Conservation (phyloP, 2,329 filamentous ascomycete genomes). For the Pseudocercospora crystallina region DNA sequence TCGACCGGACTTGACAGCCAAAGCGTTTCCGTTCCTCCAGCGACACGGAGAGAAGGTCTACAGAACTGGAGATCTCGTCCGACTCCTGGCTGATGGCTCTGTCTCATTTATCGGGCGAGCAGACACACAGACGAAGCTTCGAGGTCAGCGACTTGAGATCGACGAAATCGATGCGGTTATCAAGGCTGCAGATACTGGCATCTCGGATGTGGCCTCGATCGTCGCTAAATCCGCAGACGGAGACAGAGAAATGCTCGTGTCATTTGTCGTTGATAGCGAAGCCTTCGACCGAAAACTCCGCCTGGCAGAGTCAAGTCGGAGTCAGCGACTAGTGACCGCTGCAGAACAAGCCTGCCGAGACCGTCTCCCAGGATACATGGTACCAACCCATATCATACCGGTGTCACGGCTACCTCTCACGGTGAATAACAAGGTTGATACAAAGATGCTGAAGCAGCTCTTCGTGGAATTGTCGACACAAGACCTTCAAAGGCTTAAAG, state of each 20-base stretch:
- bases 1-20: slow-evolving; percentile 70
- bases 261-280: slow-evolving; percentile 58
- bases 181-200: slow-evolving; percentile 54
- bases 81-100: slow-evolving; percentile 74
- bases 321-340: slow-evolving; percentile 22
- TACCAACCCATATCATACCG: slow-evolving; percentile 78
- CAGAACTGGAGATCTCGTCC: slow-evolving; percentile 83
- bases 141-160: slow-evolving; percentile 85
- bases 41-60: slow-evolving; percentile 60
- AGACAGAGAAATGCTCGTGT: slow-evolving; percentile 78
- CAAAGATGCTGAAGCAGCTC: slow-evolving; percentile 64
- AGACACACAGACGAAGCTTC: slow-evolving; percentile 89
- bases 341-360: slow-evolving; percentile 60
- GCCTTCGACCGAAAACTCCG: slow-evolving; percentile 23
- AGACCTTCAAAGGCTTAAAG: slow-evolving; percentile 59
- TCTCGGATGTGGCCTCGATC: slow-evolving; percentile 73
- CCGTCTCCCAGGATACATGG: slow-evolving; percentile 80
- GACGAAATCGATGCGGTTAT: slow-evolving; percentile 89
- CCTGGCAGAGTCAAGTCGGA: slow-evolving; percentile 39
- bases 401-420: slow-evolving; percentile 75
- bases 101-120: slow-evolving; percentile 86
- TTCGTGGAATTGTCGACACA: slow-evolving; percentile 63
- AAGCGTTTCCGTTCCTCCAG: slow-evolving; percentile 69
- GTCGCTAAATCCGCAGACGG: slow-evolving; percentile 70
- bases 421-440: slow-evolving; percentile 85